A percentile compares a stretch with the other conserved stretches of the same genome.
phyloP scores from a whole-genome alignment of 225 moss, liverwort and hornwort species.

The Physcomitrium patens region DNA sequence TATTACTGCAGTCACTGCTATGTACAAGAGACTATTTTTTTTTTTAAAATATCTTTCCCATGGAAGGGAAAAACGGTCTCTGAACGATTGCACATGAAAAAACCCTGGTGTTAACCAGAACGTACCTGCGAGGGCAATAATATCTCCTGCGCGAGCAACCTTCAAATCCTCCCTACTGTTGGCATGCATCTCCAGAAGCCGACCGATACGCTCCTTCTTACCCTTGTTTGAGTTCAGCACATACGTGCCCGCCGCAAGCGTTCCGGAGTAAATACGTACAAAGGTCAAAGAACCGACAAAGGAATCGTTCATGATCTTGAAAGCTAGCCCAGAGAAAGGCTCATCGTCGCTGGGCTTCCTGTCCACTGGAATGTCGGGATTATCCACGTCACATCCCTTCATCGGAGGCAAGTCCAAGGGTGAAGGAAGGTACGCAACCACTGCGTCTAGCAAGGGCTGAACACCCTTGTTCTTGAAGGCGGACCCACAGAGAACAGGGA shows the following conservation, averaged over 20 bases:
- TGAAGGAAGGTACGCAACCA: slow-evolving; percentile 86
- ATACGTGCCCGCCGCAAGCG: slow-evolving; percentile 80
- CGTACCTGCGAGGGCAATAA: slow-evolving; percentile 80
- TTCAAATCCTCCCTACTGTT: slow-evolving; percentile 97
- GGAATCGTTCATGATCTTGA: slow-evolving; percentile 96
- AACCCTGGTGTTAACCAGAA: neutral
- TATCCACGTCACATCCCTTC: slow-evolving; percentile 82
- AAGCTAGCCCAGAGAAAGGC: slow-evolving; percentile 93
- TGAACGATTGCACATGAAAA: neutral
- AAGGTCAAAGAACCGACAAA: slow-evolving; percentile 98
- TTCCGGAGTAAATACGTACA: slow-evolving; percentile 89
- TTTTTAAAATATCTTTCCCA: neutral
- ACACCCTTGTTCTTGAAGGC: slow-evolving; percentile 99
- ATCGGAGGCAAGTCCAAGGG: slow-evolving; percentile 95
- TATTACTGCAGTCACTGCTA: too few relatives aligned
- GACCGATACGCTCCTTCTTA: slow-evolving; percentile 90
- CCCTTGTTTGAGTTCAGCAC: slow-evolving; percentile 89
- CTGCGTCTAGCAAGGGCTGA: slow-evolving; percentile 90
- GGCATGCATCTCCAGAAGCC: slow-evolving; percentile 97
- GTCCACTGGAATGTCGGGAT: slow-evolving; percentile 68
- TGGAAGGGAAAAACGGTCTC: too few relatives aligned
- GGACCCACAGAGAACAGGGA: slow-evolving; percentile 92
- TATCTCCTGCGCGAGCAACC: slow-evolving; percentile 87
- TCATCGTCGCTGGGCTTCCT: slow-evolving; percentile 76
- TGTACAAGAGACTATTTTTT: too few relatives aligned